Conservation (phyloP, 768 basidiomycete species). For the Kwoniella heveanensis region DNA sequence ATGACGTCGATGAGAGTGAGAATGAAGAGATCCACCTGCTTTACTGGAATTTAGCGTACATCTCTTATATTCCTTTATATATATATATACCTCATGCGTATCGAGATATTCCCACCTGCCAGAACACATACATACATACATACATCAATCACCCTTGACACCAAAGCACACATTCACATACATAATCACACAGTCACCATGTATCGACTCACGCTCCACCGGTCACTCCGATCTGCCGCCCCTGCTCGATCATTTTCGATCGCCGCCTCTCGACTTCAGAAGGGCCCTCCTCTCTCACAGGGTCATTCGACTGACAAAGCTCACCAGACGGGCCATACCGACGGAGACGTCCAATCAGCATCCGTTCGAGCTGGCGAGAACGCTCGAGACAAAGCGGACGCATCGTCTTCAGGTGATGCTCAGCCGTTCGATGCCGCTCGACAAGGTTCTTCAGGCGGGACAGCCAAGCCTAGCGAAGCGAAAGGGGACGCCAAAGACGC, state of each 20-base stretch:
- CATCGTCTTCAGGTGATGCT: slow-evolving; percentile 13
- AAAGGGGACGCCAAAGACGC: slow-evolving; percentile 25
- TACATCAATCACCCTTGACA: too few species aligned
- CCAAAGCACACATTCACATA: background rate
- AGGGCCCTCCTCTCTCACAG: slow-evolving; percentile 28
- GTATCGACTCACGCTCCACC: slow-evolving; percentile 18
- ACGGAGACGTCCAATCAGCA: slow-evolving; percentile 45
- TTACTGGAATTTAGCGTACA: background rate
- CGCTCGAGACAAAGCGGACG: slow-evolving; percentile 17
- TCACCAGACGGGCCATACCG: slow-evolving; percentile 31
- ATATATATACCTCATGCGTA: background rate
- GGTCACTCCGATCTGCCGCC: slow-evolving; percentile 4
- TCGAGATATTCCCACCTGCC: background rate
- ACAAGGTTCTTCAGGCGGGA: slow-evolving; percentile 34
- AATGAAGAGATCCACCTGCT: slow-evolving; percentile 3
- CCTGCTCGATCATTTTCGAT: slow-evolving; percentile 13
- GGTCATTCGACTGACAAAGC: slow-evolving; percentile 50
- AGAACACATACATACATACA: slow-evolving; percentile 3
- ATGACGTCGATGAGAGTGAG: slow-evolving; percentile 3
- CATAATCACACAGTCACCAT: slow-evolving; percentile 5
- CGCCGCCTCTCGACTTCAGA: slow-evolving; percentile 4
- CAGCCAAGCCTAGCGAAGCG: slow-evolving; percentile 24
- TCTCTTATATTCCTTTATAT: background rate
- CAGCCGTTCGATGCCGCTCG: slow-evolving; percentile 47
- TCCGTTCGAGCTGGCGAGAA: slow-evolving; percentile 37